Conservation (phyloP, 129 eudicot species). For the Solidago caesia region DNA sequence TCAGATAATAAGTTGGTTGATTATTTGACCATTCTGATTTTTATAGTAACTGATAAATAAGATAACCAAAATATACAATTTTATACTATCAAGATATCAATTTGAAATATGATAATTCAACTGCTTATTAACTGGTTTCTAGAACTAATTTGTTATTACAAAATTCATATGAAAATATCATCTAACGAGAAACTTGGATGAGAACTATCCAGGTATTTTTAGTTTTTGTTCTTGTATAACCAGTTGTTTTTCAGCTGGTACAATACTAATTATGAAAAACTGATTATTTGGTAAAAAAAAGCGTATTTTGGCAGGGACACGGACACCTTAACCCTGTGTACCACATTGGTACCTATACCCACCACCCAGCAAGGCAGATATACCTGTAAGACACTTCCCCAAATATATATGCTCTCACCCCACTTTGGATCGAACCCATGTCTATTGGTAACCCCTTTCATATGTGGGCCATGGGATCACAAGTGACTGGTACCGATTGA, state of each 20-base stretch:
- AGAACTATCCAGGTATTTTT: neutral
- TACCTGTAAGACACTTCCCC: too few relatives aligned
- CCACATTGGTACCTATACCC: too few relatives aligned
- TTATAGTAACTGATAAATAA: neutral
- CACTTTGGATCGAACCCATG: too few relatives aligned
- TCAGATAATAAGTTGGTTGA: neutral
- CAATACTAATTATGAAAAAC: neutral
- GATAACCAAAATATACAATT: neutral
- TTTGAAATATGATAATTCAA: neutral
- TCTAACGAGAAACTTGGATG: neutral
- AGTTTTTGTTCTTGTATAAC: neutral
- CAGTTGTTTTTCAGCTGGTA: neutral
- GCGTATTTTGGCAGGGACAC: too few relatives aligned
- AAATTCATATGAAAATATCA: neutral
- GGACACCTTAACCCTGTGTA: too few relatives aligned
- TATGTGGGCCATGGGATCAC: too few relatives aligned
- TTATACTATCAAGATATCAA: neutral
- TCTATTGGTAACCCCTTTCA: too few relatives aligned
- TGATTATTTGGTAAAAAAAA: neutral
- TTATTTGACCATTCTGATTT: neutral
- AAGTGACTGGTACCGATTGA: too few relatives aligned
- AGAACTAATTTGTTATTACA: neutral
- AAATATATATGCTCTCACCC: too few relatives aligned
- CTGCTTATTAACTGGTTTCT: too few relatives aligned
- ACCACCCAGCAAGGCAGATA: too few relatives aligned